phyloP scores from a whole-genome alignment of 495 filamentous ascomycete genomes.

The Astrothelium subdiscretum region DNA sequence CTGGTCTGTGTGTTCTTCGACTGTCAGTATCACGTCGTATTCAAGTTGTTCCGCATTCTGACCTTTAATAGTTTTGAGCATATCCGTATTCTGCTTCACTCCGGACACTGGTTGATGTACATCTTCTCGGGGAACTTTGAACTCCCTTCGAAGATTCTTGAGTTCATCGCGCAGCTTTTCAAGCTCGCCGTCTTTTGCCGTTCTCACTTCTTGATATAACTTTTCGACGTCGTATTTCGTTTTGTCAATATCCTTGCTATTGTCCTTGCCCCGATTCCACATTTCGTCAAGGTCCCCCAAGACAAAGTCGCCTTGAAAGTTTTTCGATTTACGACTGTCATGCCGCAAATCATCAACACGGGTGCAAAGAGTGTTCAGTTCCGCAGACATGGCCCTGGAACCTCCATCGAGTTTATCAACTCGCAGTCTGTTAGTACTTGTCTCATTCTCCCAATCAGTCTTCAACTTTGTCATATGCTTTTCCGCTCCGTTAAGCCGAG shows the following conservation, averaged over 20 bases:
- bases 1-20: not conserved
- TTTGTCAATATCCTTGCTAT: not conserved
- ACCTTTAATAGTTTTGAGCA: not conserved
- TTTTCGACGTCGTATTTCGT: too few relatives aligned
- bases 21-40: not conserved
- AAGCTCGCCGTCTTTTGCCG: not conserved
- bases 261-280: not conserved
- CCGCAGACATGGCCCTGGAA: too few relatives aligned
- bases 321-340: too few relatives aligned
- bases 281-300: not conserved
- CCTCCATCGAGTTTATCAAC: too few relatives aligned
- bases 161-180: not conserved
- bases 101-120: too few relatives aligned
- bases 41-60: not conserved
- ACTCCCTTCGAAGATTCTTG: too few relatives aligned
- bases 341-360: too few relatives aligned
- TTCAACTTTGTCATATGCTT: not conserved
- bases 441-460: too few relatives aligned
- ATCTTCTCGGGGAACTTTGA: too few relatives aligned
- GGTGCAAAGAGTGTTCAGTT: too few relatives aligned
- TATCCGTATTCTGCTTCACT: too few relatives aligned
- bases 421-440: too few relatives aligned
- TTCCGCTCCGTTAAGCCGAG: not conserved
- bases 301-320: not conserved
- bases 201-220: not conserved